Conservation (phyloP, 2,329 filamentous ascomycete species). For the Macroventuria anomochaeta region DNA sequence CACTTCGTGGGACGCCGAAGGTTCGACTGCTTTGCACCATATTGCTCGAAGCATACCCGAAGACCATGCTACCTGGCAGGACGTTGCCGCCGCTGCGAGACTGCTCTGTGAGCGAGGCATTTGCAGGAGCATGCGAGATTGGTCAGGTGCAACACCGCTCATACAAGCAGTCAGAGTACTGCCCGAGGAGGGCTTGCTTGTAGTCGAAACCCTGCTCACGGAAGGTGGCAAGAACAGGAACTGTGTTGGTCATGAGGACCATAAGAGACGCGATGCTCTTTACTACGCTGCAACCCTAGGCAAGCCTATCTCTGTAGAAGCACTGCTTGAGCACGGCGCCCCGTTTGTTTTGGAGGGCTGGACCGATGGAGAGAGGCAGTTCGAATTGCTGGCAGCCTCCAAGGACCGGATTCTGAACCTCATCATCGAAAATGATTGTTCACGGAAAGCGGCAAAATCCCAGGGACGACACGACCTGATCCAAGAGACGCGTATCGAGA, state of each 20-base stretch:
- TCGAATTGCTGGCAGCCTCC: constrained; percentile 8
- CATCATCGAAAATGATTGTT: background rate
- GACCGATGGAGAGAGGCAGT: constrained; percentile 19
- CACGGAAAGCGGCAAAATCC: background rate
- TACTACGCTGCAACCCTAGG: constrained; percentile 37
- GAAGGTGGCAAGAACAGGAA: constrained; percentile 29
- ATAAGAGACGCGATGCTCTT: constrained; percentile 34
- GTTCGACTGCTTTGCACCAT: constrained; percentile 43
- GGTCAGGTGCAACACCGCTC: constrained; percentile 43
- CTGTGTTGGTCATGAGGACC: constrained; percentile 43
- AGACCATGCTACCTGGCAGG: constrained; percentile 31
- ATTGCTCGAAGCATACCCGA: constrained; percentile 34
- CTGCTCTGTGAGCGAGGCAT: constrained; percentile 42
- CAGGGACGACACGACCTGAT: background rate
- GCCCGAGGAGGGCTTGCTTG: constrained; percentile 36
- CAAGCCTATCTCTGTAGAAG: constrained; percentile 36
- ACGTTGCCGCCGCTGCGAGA: constrained; percentile 31
- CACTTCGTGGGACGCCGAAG: constrained; percentile 41
- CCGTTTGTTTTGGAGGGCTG: constrained; percentile 37
- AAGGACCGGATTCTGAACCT: background rate
- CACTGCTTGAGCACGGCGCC: constrained; percentile 37
- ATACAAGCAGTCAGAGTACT: constrained; percentile 40
- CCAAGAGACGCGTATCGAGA: background rate
- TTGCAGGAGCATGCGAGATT: constrained; percentile 43
- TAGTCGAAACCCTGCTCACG: constrained; percentile 35